Evolutionary conservation across 108 stramenopile species (phyloP), one percentile per base, ranked within the genome.

Genomic region (Cyclostephanos tholiformis): DNA sequence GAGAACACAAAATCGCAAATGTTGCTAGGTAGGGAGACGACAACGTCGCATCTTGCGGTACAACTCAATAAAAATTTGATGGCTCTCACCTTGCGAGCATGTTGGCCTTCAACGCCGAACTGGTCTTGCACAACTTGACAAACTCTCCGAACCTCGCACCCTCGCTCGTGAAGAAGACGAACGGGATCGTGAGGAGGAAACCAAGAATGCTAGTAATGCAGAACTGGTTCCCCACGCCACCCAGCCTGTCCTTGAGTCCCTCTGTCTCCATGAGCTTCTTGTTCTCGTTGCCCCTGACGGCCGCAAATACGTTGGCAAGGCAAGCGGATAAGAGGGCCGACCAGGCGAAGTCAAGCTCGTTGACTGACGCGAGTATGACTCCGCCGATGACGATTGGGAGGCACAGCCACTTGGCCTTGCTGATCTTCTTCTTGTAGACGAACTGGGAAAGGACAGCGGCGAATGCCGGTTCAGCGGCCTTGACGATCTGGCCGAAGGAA

Each of bases 401-500:
- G 62, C 81, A 88, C 36, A 84, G 25, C 87, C 87, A 88, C 72
- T 88, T 88, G 70, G 83, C 84, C 75, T 79, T 82, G 73, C 62
- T 67, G 38, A 87, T 80, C 55, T 74, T 75, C 63, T 78, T 80
- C 56, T 83, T 79, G 82, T 88, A 86, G 6, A 88, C 69, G 61
- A 82, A 71, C 67, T 84, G 77, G 63, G 85, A 84, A 48, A 86
- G 76, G 65, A 88, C 81, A 20, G 87, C 87, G 17, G 87, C 87
- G 66, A 84, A 86, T 5, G 85, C 87, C 11, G 87, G 87, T 63
- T 88, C 87, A 36, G 84, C 85, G 20, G 87, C 83, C 78, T 88
- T 88, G 73, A 88, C 86, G 49, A 88, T 88, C 71, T 88, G 87
- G 5, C 85, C 87, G 61, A 88, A 88, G 65, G 68, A 67, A 13